Evolutionary conservation across 202 grass and related monocot species (phyloP).

Genomic region (Brachypodium distachyon): DNA sequence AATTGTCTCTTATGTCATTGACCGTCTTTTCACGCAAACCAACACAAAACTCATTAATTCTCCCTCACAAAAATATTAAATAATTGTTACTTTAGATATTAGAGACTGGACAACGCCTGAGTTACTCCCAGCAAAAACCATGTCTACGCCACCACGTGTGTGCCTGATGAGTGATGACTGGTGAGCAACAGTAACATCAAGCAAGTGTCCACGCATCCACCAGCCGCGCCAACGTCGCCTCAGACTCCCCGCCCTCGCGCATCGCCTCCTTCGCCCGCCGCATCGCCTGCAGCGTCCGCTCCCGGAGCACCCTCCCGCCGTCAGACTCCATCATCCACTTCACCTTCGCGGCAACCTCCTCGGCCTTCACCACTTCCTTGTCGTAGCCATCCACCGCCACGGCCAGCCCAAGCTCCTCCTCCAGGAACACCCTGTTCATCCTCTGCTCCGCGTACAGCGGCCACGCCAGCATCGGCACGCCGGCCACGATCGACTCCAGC

Average conservation of each 20-base stretch:
- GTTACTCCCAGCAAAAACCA: too few relatives aligned
- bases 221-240: conserved; percentile 13
- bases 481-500: conserved; percentile 46
- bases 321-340: conserved; percentile 58
- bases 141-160: too few relatives aligned
- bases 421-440: conserved; percentile 63
- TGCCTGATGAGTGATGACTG: too few relatives aligned
- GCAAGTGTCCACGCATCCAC: conserved; percentile 15
- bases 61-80: too few relatives aligned
- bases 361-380: conserved; percentile 20
- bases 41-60: too few relatives aligned
- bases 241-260: conserved; percentile 43
- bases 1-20: too few relatives aligned
- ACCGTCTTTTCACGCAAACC: too few relatives aligned
- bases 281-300: conserved; percentile 28
- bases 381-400: conserved; percentile 56
- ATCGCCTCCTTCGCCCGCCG: conserved; percentile 21
- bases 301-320: conserved; percentile 25
- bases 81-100: too few relatives aligned
- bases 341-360: conserved; percentile 48
- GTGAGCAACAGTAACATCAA: too few relatives aligned
- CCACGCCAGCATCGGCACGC: conserved; percentile 57
- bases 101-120: too few relatives aligned
- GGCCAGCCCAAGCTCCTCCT: conserved; percentile 49
- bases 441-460: conserved; percentile 66